Conservation (phyloP, 2,329 filamentous ascomycete species). For the Venturia effusa region DNA sequence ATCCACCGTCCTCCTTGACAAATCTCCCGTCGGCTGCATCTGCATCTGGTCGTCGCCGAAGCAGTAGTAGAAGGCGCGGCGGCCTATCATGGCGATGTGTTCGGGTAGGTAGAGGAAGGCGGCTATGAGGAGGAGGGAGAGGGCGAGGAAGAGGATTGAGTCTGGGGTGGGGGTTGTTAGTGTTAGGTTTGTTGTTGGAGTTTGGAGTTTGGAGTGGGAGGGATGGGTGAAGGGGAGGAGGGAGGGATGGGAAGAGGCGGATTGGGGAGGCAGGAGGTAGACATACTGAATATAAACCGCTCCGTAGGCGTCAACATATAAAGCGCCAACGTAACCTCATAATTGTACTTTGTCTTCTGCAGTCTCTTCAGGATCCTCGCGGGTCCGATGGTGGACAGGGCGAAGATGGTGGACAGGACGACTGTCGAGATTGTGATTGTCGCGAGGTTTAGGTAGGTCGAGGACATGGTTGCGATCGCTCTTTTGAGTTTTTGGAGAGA, state of each 20-base stretch:
- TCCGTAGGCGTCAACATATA: slow-evolving; percentile 97
- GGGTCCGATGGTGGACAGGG: neutral
- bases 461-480: slow-evolving; percentile 1
- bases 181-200: slow-evolving; percentile 12
- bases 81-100: slow-evolving; percentile 71
- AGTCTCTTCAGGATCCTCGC: slow-evolving; percentile 58
- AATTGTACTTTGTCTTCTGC: slow-evolving; percentile 92
- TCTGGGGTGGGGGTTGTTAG: slow-evolving; percentile 41
- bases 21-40: neutral
- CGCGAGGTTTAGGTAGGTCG: neutral
- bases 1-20: neutral
- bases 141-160: slow-evolving; percentile 81
- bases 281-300: slow-evolving; percentile 88
- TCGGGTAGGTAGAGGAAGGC: slow-evolving; percentile 87
- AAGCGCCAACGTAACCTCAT: slow-evolving; percentile 90
- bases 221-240: neutral
- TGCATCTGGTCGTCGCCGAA: slow-evolving; percentile 50
- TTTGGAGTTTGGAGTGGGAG: neutral
- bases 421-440: slow-evolving; percentile 19
- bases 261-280: neutral
- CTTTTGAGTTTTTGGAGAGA: neutral
- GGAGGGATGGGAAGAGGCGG: neutral
- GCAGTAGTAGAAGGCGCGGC: slow-evolving; percentile 90
- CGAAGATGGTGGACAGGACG: slow-evolving; percentile 23
- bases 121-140: slow-evolving; percentile 77